Conservation (phyloP, 2,329 filamentous ascomycete genomes). For the Colletotrichum costaricense region DNA sequence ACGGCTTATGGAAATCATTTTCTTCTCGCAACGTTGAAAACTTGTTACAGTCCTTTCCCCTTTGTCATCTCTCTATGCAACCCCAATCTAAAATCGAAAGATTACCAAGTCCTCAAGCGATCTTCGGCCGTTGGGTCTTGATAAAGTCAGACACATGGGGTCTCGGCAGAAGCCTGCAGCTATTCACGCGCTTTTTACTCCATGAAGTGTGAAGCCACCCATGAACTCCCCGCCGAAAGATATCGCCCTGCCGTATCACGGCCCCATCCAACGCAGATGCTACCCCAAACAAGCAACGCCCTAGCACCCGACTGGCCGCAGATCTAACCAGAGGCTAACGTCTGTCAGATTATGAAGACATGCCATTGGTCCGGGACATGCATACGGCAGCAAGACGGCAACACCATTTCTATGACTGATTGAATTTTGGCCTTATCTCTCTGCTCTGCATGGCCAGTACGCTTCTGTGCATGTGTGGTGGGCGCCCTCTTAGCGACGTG, state of each 20-base stretch:
- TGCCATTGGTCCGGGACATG: neutral
- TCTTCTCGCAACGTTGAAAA: neutral
- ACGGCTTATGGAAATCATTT: neutral
- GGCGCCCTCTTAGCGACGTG: neutral
- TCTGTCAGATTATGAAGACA: neutral
- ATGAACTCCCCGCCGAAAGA: neutral
- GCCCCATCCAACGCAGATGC: neutral
- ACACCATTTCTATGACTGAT: slow-evolving; percentile 36
- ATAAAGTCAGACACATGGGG: neutral
- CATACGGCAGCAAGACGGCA: neutral
- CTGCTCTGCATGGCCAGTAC: neutral
- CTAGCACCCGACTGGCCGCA: slow-evolving; percentile 17
- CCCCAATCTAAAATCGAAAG: neutral
- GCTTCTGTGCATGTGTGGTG: neutral
- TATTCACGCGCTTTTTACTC: neutral
- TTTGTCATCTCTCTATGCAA: neutral
- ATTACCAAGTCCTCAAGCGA: neutral
- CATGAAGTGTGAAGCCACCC: too few relatives aligned
- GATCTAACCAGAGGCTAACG: slow-evolving; percentile 8
- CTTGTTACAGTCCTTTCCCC: neutral
- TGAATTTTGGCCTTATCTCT: slow-evolving; percentile 35
- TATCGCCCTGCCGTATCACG: neutral
- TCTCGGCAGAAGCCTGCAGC: neutral
- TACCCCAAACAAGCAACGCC: slow-evolving; percentile 19
- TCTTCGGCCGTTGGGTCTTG: neutral